phyloP scores from a whole-genome alignment of 192 early-diverging fungal genomes.

The Coemansia aciculifera region DNA sequence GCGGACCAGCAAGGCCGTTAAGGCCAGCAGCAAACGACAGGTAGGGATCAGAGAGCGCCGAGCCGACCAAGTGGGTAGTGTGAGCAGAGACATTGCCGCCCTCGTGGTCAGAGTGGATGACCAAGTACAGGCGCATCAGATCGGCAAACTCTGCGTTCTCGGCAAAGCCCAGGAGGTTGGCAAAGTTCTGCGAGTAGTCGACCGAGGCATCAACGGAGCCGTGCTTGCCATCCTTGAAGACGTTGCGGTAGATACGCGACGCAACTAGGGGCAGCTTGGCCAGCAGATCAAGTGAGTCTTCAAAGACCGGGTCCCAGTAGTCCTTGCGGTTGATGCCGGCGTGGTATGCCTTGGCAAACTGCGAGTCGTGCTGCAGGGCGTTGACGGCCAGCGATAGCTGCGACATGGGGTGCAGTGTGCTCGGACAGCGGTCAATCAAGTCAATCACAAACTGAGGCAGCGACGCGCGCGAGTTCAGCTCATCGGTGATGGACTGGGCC shows the following conservation, averaged over 20 bases:
- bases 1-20: constrained; percentile 96
- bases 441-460: constrained; percentile 96
- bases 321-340: constrained; percentile 86
- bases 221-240: constrained; percentile 96
- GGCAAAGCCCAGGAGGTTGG: constrained; percentile 88
- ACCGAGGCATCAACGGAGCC: constrained; percentile 79
- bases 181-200: constrained; percentile 96
- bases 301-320: constrained; percentile 96
- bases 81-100: constrained; percentile 99
- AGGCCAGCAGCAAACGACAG: constrained; percentile 95
- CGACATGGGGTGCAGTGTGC: constrained; percentile 98
- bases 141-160: constrained; percentile 90
- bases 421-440: constrained; percentile 97
- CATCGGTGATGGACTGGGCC: constrained; percentile 85
- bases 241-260: constrained; percentile 98
- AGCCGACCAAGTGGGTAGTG: constrained; percentile 94
- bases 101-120: constrained; percentile 99
- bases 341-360: constrained; percentile 97
- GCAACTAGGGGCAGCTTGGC: constrained; percentile 97
- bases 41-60: constrained; percentile 97
- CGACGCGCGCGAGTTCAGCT: constrained; percentile 93
- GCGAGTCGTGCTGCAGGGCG: constrained; percentile 94
- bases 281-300: constrained; percentile 98
- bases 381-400: constrained; percentile 97
- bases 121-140: constrained; percentile 98